A percentile compares a stretch with the other conserved stretches of the same genome.
Conservation (phyloP, 2,329 filamentous ascomycete species). For the Monilinia aucupariae region DNA sequence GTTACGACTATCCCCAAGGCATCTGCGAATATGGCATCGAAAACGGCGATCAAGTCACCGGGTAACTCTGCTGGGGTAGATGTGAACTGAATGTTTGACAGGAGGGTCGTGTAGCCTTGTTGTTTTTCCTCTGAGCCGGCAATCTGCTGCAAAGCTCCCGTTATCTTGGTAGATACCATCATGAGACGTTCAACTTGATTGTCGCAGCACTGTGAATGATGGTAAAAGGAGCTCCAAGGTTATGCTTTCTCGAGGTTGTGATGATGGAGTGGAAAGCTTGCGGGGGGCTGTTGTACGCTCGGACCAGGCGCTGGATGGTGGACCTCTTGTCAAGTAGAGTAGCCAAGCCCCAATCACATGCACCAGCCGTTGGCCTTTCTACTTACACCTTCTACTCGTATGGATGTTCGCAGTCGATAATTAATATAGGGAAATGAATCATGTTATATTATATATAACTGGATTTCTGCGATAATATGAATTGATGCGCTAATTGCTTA, state of each 20-base stretch:
- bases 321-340: too few species aligned
- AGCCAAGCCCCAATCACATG: not conserved
- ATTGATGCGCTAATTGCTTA: too few species aligned
- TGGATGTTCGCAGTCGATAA: too few species aligned
- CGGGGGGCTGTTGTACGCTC: not conserved
- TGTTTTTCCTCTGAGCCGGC: conserved; percentile 40
- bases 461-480: too few species aligned
- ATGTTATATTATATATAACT: too few species aligned
- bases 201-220: not conserved
- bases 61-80: conserved; percentile 24
- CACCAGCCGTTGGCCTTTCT: too few species aligned
- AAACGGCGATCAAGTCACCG: conserved; percentile 31
- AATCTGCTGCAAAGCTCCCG: conserved; percentile 41
- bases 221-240: not conserved
- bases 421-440: too few species aligned
- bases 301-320: too few species aligned
- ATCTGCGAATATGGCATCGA: conserved; percentile 34
- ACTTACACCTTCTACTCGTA: too few species aligned
- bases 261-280: not conserved
- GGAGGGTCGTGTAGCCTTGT: conserved; percentile 44
- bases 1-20: conserved; percentile 34
- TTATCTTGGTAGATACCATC: conserved; percentile 39
- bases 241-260: not conserved
- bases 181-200: conserved; percentile 21
- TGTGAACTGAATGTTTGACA: conserved; percentile 38